Percentiles rank a stretch among this genome's conserved stretches.
Conservation (phyloP, 2,329 filamentous ascomycete species). For the Colletotrichum cordylinicola region DNA sequence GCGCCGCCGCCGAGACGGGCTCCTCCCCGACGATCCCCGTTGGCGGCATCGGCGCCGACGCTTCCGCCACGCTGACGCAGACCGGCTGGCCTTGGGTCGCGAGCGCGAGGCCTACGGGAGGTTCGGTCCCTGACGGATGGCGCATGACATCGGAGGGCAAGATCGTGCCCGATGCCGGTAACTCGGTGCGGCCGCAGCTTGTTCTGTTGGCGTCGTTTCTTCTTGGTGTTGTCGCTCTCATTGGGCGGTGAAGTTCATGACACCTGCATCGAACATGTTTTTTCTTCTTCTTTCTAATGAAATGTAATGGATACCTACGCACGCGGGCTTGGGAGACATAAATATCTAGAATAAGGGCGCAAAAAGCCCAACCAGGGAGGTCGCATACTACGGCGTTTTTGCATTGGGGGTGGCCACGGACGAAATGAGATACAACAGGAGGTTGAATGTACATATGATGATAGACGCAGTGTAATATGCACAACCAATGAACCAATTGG, state of each 20-base stretch:
- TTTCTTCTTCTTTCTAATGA: background rate
- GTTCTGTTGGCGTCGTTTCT: slow-evolving; percentile 31
- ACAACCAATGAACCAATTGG: background rate
- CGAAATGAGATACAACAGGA: background rate
- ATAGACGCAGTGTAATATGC: background rate
- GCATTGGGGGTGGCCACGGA: background rate
- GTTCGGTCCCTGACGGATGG: slow-evolving; percentile 79
- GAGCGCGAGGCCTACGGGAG: slow-evolving; percentile 55
- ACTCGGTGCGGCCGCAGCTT: slow-evolving; percentile 31
- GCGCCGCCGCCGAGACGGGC: slow-evolving; percentile 67
- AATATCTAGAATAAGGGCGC: background rate
- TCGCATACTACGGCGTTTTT: slow-evolving; percentile 17
- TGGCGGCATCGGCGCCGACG: slow-evolving; percentile 68
- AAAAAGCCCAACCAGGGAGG: background rate
- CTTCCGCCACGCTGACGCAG: slow-evolving; percentile 57
- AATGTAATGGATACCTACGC: background rate
- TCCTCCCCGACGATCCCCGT: slow-evolving; percentile 72
- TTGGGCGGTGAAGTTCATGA: slow-evolving; percentile 5
- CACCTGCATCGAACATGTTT: background rate
- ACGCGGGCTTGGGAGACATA: background rate
- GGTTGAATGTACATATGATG: background rate
- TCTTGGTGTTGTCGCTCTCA: slow-evolving; percentile 22
- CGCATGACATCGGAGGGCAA: slow-evolving; percentile 80
- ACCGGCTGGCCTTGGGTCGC: slow-evolving; percentile 75
- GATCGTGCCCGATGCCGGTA: slow-evolving; percentile 74